Evolutionary conservation across 2,329 filamentous ascomycete species (phyloP), one percentile per base, ranked within the genome.

Genomic region (Cercospora sp.): DNA sequence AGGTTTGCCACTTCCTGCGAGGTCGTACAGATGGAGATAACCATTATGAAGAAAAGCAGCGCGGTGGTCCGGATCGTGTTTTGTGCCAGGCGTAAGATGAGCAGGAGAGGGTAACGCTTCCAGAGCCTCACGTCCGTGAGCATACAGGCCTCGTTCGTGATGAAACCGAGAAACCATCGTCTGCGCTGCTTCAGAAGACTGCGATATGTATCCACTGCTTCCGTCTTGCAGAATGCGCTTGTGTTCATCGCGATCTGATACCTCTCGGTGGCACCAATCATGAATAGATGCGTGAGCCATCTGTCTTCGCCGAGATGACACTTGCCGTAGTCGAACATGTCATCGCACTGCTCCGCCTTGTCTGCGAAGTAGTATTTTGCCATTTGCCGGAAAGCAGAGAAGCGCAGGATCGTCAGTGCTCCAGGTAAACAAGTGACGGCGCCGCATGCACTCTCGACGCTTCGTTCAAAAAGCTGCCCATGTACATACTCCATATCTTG

Each of bases 401-500:
- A 97, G 63, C 95, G 92, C 64, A 99, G 84, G 83, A 97, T 97
- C 0, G 94, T 98, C 73, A 98, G 82, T n/a, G 94, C 94, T 30
- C 95, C 94, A 0, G 95, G 95, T 59, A 99, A 85, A 80, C 94
- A 99, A 37, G 94, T 98, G 59, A 99, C 94, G 5, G 94, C 89
- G 63, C 94, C 94, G 78, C 94, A 97, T 7, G 91, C 92, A 5
- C 94, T 97, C 78, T 99, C 94, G 34, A 98, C 94, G 0, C 94
- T 96, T 66, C 94, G 89, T 80, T 99, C 95, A 76, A 97, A 97
- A 4, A 98, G 86, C 79, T 99, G 95, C 5, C 94, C 95, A 79
- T 98, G 95, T 30, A 98, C 91, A 77, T 98, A 98, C 80, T 99
- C 95, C 90, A 98, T 97, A 74, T 99, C 94, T 80, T 99, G 94